Base-by-base conservation (phyloP, 73 alveolate species). In the Stentor coeruleus region DNA sequence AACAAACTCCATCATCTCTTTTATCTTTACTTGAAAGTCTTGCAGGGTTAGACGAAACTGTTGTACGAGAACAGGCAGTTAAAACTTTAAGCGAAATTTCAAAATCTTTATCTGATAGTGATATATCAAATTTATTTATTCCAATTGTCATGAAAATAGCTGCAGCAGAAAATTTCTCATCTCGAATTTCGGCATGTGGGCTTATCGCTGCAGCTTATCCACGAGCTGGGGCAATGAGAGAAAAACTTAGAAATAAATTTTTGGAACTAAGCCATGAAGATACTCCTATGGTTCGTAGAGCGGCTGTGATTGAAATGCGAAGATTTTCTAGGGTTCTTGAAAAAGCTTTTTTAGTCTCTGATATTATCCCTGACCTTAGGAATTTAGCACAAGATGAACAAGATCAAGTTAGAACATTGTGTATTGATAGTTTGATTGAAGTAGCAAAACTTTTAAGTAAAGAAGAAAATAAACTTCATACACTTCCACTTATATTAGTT, bases 211-310 rank as follows among this genome's bases (percentile, higher is more conserved):
- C 97, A n/a, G 91, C 96, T 41, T 96, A 96, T 84, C 90, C 94
- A 11, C 89, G 96, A 84, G 91, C 99, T 2, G 98, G 98, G 36
- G 81, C 93, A 82, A 91, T 92, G 82, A 95, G 90, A 83, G 99
- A 96, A 81, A 96, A 95, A 87, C 91, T 96, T 59, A 91, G 98
- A 82, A 87, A 92, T 87, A 94, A 94, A 88, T 96, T 95, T 88
- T 86, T 95, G 49, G 98, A 96, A 87, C 92, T 96, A 59, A 94
- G 99, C 82, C 93, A 93, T 76, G 99, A 96, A 86, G 99, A 96
- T 72, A 96, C 99, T 49, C 99, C 99, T 59, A 96, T 96, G 96
- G 93, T 96, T 66, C 92, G 98, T 85, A 92, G 99, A 82, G 98
- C 99, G 3, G 98, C 96, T 6, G 98, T 98, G 0, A 85, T 94